Conservation (phyloP, 1,139 yeast species). For the Saccharomyces hybrid region DNA sequence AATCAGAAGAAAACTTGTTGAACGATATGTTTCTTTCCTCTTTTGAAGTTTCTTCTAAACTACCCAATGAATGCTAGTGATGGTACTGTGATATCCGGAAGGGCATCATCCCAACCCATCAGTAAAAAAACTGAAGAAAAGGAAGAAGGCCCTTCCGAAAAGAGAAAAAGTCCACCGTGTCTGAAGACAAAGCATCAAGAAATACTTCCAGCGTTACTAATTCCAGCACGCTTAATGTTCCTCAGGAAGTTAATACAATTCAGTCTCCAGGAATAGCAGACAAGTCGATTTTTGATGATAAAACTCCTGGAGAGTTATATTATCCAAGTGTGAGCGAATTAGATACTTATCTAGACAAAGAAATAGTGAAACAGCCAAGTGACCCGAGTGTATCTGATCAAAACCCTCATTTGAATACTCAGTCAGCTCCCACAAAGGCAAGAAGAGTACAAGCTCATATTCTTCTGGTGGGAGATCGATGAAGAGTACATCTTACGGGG, state of each 20-base stretch:
- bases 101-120: background rate
- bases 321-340: slow-evolving; percentile 14
- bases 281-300: background rate
- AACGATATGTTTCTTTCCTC: slow-evolving; percentile 24
- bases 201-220: slow-evolving; percentile 4
- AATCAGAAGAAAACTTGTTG: slow-evolving; percentile 15
- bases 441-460: slow-evolving; percentile 12
- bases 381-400: background rate
- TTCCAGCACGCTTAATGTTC: background rate
- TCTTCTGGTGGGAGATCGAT: slow-evolving; percentile 13
- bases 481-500: slow-evolving; percentile 3
- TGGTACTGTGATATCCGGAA: background rate
- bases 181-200: slow-evolving; percentile 11
- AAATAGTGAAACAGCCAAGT: background rate
- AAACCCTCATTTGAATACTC: background rate
- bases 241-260: background rate
- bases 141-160: background rate
- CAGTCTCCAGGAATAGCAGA: background rate
- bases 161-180: slow-evolving; percentile 8
- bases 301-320: slow-evolving; percentile 8
- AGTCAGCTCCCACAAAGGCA: slow-evolving; percentile 8
- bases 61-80: slow-evolving; percentile 17
- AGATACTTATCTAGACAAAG: slow-evolving; percentile 10
- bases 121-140: slow-evolving; percentile 1
- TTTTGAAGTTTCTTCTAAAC: slow-evolving; percentile 28